phyloP scores from a whole-genome alignment of 106 monocot genomes.

The Apostasia ramifera region DNA sequence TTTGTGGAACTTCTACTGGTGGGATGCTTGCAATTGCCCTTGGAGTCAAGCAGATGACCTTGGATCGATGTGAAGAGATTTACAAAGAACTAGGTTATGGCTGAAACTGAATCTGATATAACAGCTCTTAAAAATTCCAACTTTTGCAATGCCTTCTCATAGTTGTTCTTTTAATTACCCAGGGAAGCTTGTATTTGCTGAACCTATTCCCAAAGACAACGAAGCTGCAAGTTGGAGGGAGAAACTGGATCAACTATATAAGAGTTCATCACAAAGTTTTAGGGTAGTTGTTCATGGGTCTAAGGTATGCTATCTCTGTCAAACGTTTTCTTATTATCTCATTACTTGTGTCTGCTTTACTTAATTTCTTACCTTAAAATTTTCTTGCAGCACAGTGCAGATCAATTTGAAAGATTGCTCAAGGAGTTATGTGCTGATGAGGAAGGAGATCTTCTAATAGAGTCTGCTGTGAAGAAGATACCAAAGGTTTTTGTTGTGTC shows the following conservation, averaged over 20 bases:
- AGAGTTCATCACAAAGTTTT: slow-evolving; percentile 99
- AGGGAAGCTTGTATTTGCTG: slow-evolving; percentile 98
- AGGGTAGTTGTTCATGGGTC: slow-evolving; percentile 98
- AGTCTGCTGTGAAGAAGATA: slow-evolving; percentile 83
- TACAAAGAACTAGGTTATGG: slow-evolving; percentile 83
- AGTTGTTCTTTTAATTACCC: slow-evolving; percentile 12
- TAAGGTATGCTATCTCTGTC: slow-evolving; percentile 44
- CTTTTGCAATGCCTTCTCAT: slow-evolving; percentile 1
- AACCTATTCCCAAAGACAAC: slow-evolving; percentile 82
- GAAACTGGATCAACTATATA: slow-evolving; percentile 94
- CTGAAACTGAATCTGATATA: not conserved
- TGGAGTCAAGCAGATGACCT: slow-evolving; percentile 81
- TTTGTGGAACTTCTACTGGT: slow-evolving; percentile 97
- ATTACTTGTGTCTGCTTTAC: slow-evolving; percentile 1
- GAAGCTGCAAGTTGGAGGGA: slow-evolving; percentile 95
- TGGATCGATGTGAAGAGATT: slow-evolving; percentile 96
- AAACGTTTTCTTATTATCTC: not conserved
- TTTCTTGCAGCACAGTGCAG: slow-evolving; percentile 97
- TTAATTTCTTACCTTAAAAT: slow-evolving; percentile 9
- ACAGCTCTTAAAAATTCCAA: not conserved
- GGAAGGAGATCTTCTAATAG: slow-evolving; percentile 92
- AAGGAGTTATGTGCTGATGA: slow-evolving; percentile 98
- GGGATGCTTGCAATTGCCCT: slow-evolving; percentile 99
- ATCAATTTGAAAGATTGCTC: slow-evolving; percentile 86
- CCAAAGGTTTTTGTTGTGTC: slow-evolving; percentile 99